Evolutionary conservation across 2,329 filamentous ascomycete genomes (phyloP).

Genomic region (Cladosporium phlei): DNA sequence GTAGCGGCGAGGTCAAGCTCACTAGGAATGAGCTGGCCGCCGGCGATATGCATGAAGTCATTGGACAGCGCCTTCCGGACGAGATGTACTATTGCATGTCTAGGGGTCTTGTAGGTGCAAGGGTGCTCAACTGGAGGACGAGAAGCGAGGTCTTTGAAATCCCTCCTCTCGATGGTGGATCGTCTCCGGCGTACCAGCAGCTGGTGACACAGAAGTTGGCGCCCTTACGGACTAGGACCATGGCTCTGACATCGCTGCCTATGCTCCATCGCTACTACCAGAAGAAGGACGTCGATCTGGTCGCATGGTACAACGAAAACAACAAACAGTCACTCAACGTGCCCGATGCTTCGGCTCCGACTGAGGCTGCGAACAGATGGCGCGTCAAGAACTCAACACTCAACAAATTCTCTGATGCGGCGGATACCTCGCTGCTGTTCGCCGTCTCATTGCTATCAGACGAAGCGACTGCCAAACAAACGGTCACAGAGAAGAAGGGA

Average conservation of each 20-base stretch:
- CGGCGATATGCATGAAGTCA: conserved; percentile 79
- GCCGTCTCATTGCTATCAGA: conserved; percentile 60
- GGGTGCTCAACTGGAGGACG: conserved; percentile 76
- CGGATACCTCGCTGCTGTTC: conserved; percentile 41
- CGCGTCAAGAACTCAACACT: conserved; percentile 49
- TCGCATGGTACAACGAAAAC: conserved; percentile 76
- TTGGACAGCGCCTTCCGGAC: conserved; percentile 82
- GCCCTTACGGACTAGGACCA: conserved; percentile 67
- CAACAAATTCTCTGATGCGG: conserved; percentile 15
- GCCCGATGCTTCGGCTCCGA: conserved; percentile 19
- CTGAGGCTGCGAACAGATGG: conserved; percentile 56
- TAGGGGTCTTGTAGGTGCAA: conserved; percentile 71
- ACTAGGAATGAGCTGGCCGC: conserved; percentile 70
- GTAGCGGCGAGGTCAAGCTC: conserved; percentile 71
- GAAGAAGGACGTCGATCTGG: conserved; percentile 70
- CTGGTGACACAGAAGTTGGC: conserved; percentile 71
- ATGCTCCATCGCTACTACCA: conserved; percentile 79
- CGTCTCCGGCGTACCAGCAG: conserved; percentile 72
- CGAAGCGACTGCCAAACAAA: conserved; percentile 63
- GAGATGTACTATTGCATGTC: conserved; percentile 90
- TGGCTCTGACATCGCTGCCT: conserved; percentile 73
- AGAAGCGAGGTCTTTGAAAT: conserved; percentile 71
- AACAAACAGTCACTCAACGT: conserved; percentile 48
- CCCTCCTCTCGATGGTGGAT: conserved; percentile 80
- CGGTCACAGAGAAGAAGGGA: conserved; percentile 45